Conservation (phyloP, 805 yeast species). For the Starmerella roubikii region DNA sequence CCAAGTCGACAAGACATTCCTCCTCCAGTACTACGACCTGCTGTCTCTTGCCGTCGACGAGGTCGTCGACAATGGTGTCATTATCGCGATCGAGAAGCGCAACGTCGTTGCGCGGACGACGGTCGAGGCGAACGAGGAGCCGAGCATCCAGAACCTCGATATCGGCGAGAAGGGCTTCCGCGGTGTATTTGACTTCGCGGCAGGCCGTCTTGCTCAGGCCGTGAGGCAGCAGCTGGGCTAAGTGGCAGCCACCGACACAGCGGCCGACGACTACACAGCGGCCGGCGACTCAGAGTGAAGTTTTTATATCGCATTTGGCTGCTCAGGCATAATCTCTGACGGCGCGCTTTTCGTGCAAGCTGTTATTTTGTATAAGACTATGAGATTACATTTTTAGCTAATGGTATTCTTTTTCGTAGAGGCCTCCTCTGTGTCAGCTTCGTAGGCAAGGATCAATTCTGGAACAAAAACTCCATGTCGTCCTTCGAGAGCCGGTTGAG, state of each 20-base stretch:
- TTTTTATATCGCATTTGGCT: not conserved
- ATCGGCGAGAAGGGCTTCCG: conserved; percentile 38
- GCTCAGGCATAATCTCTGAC: not conserved
- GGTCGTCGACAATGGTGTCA: conserved; percentile 83
- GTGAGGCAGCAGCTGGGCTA: conserved; percentile 29
- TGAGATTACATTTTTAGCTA: no score
- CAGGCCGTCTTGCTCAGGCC: conserved; percentile 48
- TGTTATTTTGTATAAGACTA: no score
- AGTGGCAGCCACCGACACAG: no score
- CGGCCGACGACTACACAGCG: no score
- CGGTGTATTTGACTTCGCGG: conserved; percentile 80
- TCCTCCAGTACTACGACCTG: conserved; percentile 74
- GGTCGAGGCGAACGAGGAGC: conserved; percentile 64
- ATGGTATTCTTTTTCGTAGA: no score
- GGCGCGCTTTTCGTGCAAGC: no score
- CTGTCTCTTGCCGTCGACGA: conserved; percentile 81
- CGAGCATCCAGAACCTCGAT: conserved; percentile 29
- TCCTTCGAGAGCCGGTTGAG: conserved; percentile 79
- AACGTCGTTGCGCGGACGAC: conserved; percentile 84
- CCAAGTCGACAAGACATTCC: conserved; percentile 61
- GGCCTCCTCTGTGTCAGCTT: no score
- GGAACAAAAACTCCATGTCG: conserved; percentile 87
- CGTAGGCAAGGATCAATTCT: conserved; percentile 36
- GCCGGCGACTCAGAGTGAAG: not conserved
- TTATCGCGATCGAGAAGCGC: conserved; percentile 78